Evolutionary conservation across 208 protist species (phyloP).

Genomic region (Strigomonas culicis): DNA sequence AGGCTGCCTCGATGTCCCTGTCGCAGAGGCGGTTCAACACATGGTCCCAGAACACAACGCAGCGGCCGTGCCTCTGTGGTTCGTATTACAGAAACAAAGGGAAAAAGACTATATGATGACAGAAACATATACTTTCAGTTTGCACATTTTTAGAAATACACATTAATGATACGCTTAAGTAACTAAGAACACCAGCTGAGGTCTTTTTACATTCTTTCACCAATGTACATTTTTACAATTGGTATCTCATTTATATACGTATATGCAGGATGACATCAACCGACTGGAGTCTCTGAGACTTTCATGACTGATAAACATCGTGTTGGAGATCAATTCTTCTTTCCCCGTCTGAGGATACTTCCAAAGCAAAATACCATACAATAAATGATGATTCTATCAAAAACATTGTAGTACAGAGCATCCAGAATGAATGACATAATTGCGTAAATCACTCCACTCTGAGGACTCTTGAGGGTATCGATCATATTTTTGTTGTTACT

Average conservation of each 20-base stretch:
- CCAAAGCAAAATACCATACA: neutral
- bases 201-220: slow-evolving; percentile 6
- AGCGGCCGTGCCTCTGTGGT: neutral
- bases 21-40: no score
- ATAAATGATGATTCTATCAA: neutral
- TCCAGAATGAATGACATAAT: neutral
- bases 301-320: slow-evolving; percentile 65
- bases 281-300: no score
- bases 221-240: slow-evolving; percentile 6
- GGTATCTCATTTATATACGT: slow-evolving; percentile 51
- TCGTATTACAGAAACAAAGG: slow-evolving; percentile 12
- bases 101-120: no score
- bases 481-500: neutral
- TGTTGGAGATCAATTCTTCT: slow-evolving; percentile 14
- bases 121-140: no score
- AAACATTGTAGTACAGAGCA: slow-evolving; percentile 7
- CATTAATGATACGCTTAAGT: no score
- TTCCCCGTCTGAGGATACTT: slow-evolving; percentile 10
- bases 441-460: slow-evolving; percentile 8
- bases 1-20: no score
- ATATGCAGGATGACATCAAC: no score
- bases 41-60: no score
- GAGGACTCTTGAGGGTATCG: neutral
- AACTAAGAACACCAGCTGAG: neutral
- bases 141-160: no score